These are phyloP conservation scores for Rheum nobile DNA, from an alignment of 148 eudicot species.

Conservation along the genomic window DNA sequence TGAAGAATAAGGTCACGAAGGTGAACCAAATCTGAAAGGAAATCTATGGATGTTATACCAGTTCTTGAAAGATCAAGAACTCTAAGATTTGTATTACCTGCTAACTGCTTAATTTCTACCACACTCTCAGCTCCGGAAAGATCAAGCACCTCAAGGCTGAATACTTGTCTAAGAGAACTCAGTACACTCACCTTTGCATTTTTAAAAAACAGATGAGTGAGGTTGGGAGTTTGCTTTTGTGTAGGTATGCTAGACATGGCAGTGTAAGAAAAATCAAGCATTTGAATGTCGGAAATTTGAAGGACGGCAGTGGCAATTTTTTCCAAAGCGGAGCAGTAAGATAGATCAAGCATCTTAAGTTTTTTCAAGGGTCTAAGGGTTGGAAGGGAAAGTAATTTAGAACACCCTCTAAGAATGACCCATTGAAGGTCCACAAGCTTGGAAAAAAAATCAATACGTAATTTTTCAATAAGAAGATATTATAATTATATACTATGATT, in stretches of 20 bases:
- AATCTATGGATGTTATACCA: conserved; percentile 4
- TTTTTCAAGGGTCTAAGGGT: not conserved
- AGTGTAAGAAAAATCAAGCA: conserved; percentile 21
- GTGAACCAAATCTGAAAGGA: conserved; percentile 13
- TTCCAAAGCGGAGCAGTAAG: conserved; percentile 8
- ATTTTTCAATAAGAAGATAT: not conserved
- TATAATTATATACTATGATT: no score
- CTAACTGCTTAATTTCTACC: conserved; percentile 10
- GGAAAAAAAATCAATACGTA: not conserved
- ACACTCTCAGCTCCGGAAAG: conserved; percentile 16
- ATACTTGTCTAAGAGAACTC: not conserved
- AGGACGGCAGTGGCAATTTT: not conserved
- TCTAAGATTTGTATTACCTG: not conserved
- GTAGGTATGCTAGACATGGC: conserved; percentile 13
- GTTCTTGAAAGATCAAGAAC: conserved; percentile 19
- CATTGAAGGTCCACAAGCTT: not conserved
- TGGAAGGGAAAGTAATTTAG: not conserved
- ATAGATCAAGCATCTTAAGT: not conserved
- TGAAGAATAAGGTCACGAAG: conserved; percentile 14
- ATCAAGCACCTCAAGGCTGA: conserved; percentile 21
- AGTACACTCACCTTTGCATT: conserved; percentile 13
- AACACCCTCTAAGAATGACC: conserved; percentile 4
- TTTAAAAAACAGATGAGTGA: conserved; percentile 21
- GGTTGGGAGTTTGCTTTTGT: conserved; percentile 1
- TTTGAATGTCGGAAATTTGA: conserved; percentile 9